Base-by-base conservation (phyloP, 805 yeast species). In the Diddensiella santjacobensis region DNA sequence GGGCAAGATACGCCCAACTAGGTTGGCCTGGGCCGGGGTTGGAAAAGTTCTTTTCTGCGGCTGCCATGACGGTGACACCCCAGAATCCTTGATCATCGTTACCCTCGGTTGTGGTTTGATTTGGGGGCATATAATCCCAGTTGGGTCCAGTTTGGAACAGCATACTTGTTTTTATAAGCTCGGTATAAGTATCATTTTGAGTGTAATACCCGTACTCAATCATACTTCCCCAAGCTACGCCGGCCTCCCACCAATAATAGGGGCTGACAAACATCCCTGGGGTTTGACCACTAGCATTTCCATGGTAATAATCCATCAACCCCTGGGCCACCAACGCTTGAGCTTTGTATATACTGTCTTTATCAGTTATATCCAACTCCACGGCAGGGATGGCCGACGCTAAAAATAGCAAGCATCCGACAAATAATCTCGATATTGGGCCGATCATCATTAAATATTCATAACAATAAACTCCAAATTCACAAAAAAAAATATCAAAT, bases 71-170 rank as follows among this genome's bases (percentile, higher is more conserved):
- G 1, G 93, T 84, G 40, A 88, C 71, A 0, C 95, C 96, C 96
- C 96, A 87, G 62, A 88, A 84, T 0, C 87, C 95, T 68, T 87
- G 96, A 72, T 87, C 96, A 72, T 87, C 96, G 62, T 87, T 87
- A 66, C 96, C 96, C 67, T 87, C 95, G 1, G 93, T 81, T 5
- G 83, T 75, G 8, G 88, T 76, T 64, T 87, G 95, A 69, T 87
- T 87, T 39, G 81, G 67, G 1, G 96, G 96, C 58, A 87, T 75
- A 65, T 83, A 88, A 65, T 85, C 83, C 63, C 74, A 65, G 60
- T 77, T 73, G 8, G 73, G 68, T 54, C 87, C 87, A 19, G 73
- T 79, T 67, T 87, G 96, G 59, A 74, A 77, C 48, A 75, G 64
- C 57, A 87, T 60, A 13, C 93, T 88, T 10, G 73, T 70, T 58